phyloP scores from a whole-genome alignment of 805 yeast genomes.

The Saccharomycopsis sp. region DNA sequence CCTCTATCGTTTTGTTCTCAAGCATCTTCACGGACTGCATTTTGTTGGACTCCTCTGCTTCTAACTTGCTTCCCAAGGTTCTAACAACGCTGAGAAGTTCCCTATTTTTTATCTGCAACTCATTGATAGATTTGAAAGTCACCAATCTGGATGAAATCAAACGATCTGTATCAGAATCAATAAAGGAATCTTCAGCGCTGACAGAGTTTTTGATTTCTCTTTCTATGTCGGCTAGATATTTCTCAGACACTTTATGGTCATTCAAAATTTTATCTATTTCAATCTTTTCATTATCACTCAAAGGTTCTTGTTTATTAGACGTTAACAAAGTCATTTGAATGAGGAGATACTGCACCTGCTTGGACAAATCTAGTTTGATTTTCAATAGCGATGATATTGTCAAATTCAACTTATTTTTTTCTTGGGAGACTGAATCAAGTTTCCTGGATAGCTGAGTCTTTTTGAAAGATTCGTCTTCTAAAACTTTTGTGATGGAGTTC shows the following conservation, averaged over 20 bases:
- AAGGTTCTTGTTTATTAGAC: constrained; percentile 31
- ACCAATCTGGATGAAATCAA: constrained; percentile 68
- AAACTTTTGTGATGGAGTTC: constrained; percentile 41
- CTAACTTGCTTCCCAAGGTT: constrained; percentile 62
- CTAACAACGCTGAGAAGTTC: constrained; percentile 63
- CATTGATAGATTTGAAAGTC: constrained; percentile 55
- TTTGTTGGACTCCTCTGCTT: constrained; percentile 41
- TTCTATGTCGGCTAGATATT: constrained; percentile 23
- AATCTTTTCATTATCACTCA: constrained; percentile 55
- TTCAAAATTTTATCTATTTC: constrained; percentile 49
- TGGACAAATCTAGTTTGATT: constrained; percentile 64
- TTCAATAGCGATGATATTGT: constrained; percentile 43
- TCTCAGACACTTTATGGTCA: constrained; percentile 26
- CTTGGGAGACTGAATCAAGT: constrained; percentile 25
- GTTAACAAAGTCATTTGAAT: constrained; percentile 50
- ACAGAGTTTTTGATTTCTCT: constrained; percentile 19
- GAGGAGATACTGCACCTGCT: constrained; percentile 70
- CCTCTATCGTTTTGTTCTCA: constrained; percentile 43
- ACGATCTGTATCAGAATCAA: constrained; percentile 58
- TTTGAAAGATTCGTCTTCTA: constrained; percentile 48
- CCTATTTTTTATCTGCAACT: constrained; percentile 65
- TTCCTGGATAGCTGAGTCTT: constrained; percentile 33
- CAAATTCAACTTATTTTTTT: constrained; percentile 34
- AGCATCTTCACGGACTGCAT: constrained; percentile 30
- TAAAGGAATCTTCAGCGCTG: constrained; percentile 23